Base-by-base conservation (phyloP, 2,329 filamentous ascomycete genomes). In the Cercospora sojina region DNA sequence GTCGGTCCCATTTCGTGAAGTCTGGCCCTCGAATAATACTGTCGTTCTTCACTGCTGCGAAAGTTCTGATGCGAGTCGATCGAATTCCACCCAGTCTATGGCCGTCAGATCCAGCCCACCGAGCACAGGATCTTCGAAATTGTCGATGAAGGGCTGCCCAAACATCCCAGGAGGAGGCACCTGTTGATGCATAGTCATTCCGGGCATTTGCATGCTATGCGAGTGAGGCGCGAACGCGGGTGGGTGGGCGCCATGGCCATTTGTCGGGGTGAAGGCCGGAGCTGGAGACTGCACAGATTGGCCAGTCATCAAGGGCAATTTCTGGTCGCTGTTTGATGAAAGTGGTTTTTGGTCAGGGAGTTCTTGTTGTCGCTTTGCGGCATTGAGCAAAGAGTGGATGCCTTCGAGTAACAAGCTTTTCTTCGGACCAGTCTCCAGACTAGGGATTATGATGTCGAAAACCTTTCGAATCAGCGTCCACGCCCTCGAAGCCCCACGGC, bases 61-160 rank as follows among this genome's bases (percentile, higher is more conserved):
- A 27, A 74, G 65, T 63, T 73, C 72, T 9, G 64, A 64, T 18
- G 72, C 69, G 43, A 74, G 61, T 13, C 72, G 70, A 56, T 74
- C 72, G 43, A 74, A 74, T 49, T 74, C 71, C 2, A 65, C 68
- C 72, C 72, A 74, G 58, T 74, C 72, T 6, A 74, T 70, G n/a
- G 72, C 69, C 38, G 71, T 69, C 32, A 73, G 35, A 35, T 73
- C 72, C 16, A 73, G 62, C 9, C 60, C 60, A 5, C 62, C 70
- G 3, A 70, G 56, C 25, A 67, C 59, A 10, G 70, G 63, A 53
- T 72, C 71, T 10, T 62, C 60, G 25, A 57, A 38, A 29, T 59
- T 65, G 20, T 65, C 65, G n/a, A 49, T 38, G 18, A 60, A 65
- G n/a, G 62, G 32, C 55, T 58, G 41, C 23, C 59, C 49, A 27